These are phyloP conservation scores for Isatis lusitanica DNA, from an alignment of 441 rosid genomes.

Conservation along the genomic window DNA sequence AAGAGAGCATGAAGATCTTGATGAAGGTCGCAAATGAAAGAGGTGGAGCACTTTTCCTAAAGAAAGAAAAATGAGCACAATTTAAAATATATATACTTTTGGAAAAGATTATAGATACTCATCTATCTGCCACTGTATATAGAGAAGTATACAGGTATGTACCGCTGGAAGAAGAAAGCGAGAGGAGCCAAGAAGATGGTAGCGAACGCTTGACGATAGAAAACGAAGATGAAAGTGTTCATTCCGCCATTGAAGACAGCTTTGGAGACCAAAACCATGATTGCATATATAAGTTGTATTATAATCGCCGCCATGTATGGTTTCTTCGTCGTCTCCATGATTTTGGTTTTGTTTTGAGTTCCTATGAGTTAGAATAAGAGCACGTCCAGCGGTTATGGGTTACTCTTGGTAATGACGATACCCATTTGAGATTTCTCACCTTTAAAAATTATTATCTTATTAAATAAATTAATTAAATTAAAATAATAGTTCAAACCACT, in stretches of 20 bases:
- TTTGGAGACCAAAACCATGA: conserved; percentile 89
- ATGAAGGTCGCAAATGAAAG: conserved; percentile 59
- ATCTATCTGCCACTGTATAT: neutral
- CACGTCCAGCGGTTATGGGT: too few species aligned
- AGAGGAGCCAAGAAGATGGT: conserved; percentile 71
- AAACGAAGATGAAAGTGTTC: conserved; percentile 81
- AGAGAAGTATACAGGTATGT: neutral
- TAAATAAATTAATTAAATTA: too few species aligned
- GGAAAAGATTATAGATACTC: neutral
- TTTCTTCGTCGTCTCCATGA: conserved; percentile 50
- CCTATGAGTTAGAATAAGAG: too few species aligned
- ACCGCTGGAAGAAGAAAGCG: conserved; percentile 70
- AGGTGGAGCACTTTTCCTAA: conserved; percentile 54
- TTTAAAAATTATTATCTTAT: too few species aligned
- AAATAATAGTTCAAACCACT: too few species aligned
- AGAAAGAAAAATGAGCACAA: neutral
- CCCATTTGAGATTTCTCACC: too few species aligned
- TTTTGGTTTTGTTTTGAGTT: neutral
- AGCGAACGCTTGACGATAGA: conserved; percentile 83
- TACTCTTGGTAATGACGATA: conserved; percentile 8
- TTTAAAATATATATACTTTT: neutral
- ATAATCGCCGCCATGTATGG: conserved; percentile 54
- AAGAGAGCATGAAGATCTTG: conserved; percentile 75
- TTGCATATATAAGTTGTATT: conserved; percentile 70
- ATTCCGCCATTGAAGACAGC: conserved; percentile 82